Conservation (phyloP, 129 eudicot species). For the Cynara cardunculus region DNA sequence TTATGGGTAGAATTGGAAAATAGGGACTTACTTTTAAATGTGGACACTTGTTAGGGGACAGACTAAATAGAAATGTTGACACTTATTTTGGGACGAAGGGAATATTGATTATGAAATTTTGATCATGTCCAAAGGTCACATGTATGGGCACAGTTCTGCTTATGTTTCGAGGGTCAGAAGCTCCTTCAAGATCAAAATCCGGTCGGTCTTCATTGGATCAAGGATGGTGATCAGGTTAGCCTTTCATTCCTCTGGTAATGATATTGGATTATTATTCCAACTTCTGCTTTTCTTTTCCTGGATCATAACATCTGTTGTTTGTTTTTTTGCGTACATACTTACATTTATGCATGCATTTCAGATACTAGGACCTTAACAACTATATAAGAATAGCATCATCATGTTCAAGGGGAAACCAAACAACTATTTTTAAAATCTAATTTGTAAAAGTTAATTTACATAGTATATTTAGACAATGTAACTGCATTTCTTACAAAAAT, state of each 20-base stretch:
- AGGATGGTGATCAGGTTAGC: constrained; percentile 77
- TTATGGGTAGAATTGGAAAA: too few species aligned
- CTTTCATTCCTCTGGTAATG: background rate
- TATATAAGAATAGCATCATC: too few species aligned
- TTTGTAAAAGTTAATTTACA: background rate
- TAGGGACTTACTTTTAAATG: too few species aligned
- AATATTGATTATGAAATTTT: background rate
- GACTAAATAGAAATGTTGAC: too few species aligned
- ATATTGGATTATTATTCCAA: background rate
- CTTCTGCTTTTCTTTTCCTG: background rate
- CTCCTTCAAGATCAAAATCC: constrained; percentile 45
- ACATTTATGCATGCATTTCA: too few species aligned
- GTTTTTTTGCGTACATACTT: background rate
- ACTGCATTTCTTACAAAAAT: too few species aligned
- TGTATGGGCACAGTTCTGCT: constrained; percentile 84
- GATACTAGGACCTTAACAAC: too few species aligned
- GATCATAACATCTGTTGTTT: background rate
- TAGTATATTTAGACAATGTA: too few species aligned
- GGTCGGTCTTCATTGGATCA: constrained; percentile 38
- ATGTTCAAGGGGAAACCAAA: too few species aligned
- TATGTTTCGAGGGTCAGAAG: constrained; percentile 57
- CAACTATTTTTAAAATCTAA: background rate
- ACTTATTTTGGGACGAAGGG: too few species aligned
- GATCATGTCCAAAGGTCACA: constrained; percentile 49
- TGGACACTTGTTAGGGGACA: too few species aligned